Percentiles rank a stretch among this genome's conserved stretches.
These are phyloP conservation scores for Ambrosia trifida DNA, from an alignment of 129 eudicot genomes.

Conservation along the genomic window DNA sequence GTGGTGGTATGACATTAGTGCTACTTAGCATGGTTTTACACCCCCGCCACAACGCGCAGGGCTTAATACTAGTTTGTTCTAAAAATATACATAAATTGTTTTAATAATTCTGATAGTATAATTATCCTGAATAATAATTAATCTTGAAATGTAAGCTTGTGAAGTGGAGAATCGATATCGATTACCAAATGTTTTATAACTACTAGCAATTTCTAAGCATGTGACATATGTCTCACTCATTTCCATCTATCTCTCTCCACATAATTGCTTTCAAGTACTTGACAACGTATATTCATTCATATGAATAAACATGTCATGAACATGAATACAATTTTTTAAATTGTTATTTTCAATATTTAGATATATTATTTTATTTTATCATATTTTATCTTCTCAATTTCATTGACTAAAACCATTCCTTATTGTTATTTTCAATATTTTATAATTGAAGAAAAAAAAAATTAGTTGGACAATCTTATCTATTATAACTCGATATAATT, in stretches of 20 bases:
- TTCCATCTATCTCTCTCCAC: not conserved
- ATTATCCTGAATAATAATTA: not conserved
- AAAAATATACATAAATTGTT: not conserved
- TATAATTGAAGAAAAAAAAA: too few relatives aligned
- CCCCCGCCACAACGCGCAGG: too few relatives aligned
- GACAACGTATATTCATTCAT: slow-evolving; percentile 12
- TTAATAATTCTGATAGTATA: not conserved
- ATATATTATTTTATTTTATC: too few relatives aligned
- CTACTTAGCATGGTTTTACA: too few relatives aligned
- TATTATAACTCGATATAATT: too few relatives aligned
- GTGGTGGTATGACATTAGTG: too few relatives aligned
- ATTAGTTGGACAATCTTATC: too few relatives aligned
- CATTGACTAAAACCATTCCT: too few relatives aligned
- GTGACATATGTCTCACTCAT: slow-evolving; percentile 21
- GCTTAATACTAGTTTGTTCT: too few relatives aligned
- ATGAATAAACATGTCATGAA: not conserved
- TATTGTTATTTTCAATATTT: too few relatives aligned
- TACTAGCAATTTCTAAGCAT: slow-evolving; percentile 3
- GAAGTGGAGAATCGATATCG: slow-evolving; percentile 30
- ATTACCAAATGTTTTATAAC: not conserved
- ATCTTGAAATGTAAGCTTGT: slow-evolving; percentile 11
- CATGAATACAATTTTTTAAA: not conserved
- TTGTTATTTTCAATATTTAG: too few relatives aligned
- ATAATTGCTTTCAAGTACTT: slow-evolving; percentile 27
- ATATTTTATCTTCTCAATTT: too few relatives aligned